Evolutionary conservation across 2,329 filamentous ascomycete species (phyloP), one percentile per base, ranked within the genome.

Genomic region (Paracamarosporium sp.): DNA sequence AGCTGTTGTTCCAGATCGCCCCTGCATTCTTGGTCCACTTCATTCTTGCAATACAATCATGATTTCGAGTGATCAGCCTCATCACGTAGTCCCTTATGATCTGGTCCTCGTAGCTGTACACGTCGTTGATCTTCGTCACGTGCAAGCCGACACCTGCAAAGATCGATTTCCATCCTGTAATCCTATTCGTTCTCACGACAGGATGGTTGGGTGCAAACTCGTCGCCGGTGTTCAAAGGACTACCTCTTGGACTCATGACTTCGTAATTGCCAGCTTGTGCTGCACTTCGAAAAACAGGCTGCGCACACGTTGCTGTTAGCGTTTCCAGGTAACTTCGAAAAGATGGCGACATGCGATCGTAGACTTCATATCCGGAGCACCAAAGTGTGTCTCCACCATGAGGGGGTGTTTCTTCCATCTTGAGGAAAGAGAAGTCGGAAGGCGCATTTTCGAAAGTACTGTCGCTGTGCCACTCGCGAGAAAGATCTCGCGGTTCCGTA

Each of bases 361-460:
- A 71, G 6, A 79, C 59, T 59, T 79, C 78, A 51, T 80, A 81
- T 2, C 77, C 78, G 0, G 76, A 79, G 24, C 71, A 75, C 76
- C 77, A 80, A 1, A 79, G 72, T 0, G 78, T 80, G 48, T 80
- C 78, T 11, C 78, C 78, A 15, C 77, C 76, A 36, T 61, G 50
- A 7, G 55, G 50, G 15, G 63, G 63, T 3, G 60, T 63, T 36
- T 64, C 60, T 47, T 64, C 59, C 62, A 66, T 64, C 33, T 63
- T 60, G 31, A 66, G 53, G 50, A 64, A 63, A 30, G 57, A 61
- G 55, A 60, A 67, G 43, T 67, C 64, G 9, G 62, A 60, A 0
- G 88, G 88, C 4, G 84, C 77, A 0, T 82, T 83, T 75, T 90
- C 88, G 58, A 89, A 90, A 0, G 83, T 83, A 63, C 89, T 88